Conservation (phyloP, 768 basidiomycete genomes). For the Lyophyllum atratum region DNA sequence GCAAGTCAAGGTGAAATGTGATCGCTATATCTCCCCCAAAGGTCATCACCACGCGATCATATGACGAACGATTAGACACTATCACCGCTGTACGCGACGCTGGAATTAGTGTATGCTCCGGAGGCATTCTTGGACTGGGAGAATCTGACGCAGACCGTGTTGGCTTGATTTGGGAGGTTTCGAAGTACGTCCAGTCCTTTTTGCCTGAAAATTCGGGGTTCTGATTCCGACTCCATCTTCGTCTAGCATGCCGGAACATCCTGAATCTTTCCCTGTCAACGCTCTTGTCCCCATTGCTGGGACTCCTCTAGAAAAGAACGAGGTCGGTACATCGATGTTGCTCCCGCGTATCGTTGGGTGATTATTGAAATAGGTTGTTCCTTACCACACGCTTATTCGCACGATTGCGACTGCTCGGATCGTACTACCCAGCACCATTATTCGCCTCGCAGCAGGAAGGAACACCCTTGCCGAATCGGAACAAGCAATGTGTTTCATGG, state of each 20-base stretch:
- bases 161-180: slow-evolving; percentile 91
- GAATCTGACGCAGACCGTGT: slow-evolving; percentile 90
- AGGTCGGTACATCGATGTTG: slow-evolving; percentile 45
- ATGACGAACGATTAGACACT: slow-evolving; percentile 90
- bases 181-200: slow-evolving; percentile 59
- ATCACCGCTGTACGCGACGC: slow-evolving; percentile 90
- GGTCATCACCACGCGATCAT: slow-evolving; percentile 95
- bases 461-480: slow-evolving; percentile 87
- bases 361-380: slow-evolving; percentile 59
- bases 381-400: slow-evolving; percentile 82
- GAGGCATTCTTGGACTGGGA: slow-evolving; percentile 93
- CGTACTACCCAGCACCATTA: slow-evolving; percentile 89
- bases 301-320: slow-evolving; percentile 90
- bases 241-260: slow-evolving; percentile 87
- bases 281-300: slow-evolving; percentile 95
- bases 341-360: background rate
- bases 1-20: background rate
- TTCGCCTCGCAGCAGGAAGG: slow-evolving; percentile 92
- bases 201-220: slow-evolving; percentile 2
- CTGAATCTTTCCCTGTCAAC: slow-evolving; percentile 99
- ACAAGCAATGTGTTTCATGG: slow-evolving; percentile 98
- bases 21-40: slow-evolving; percentile 27
- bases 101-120: slow-evolving; percentile 96
- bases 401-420: slow-evolving; percentile 96
- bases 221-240: slow-evolving; percentile 19